Evolutionary conservation across 805 yeast species (phyloP).

Genomic region (Grigorovia jiainica): DNA sequence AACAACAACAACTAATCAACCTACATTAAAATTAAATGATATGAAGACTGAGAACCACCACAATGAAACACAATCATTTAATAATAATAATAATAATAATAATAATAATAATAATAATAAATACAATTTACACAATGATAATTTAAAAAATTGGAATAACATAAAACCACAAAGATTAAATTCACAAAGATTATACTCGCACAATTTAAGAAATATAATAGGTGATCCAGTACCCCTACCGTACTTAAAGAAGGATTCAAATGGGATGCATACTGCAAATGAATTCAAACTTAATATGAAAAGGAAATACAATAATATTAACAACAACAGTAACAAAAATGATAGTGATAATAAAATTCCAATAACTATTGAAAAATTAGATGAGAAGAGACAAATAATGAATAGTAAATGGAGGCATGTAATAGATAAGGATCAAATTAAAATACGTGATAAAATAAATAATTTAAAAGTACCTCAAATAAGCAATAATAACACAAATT

Average conservation of each 20-base stretch:
- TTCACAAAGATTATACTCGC: not conserved
- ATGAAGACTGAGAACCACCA: not conserved
- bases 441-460: no score
- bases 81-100: no score
- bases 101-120: not conserved
- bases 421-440: not conserved
- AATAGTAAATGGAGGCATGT: conserved; percentile 12
- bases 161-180: not conserved
- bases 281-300: not conserved
- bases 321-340: not conserved
- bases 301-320: not conserved
- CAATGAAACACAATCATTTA: no score
- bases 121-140: no score
- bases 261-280: not conserved
- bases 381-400: conserved; percentile 8
- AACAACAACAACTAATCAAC: not conserved
- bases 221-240: conserved; percentile 35
- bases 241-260: conserved; percentile 14
- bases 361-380: conserved; percentile 3
- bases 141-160: not conserved
- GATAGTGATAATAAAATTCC: not conserved
- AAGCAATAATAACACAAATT: no score
- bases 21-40: not conserved
- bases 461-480: not conserved
- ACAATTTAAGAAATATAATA: conserved; percentile 10